phyloP scores from a whole-genome alignment of 768 basidiomycete genomes.

The Mycena vulgaris region DNA sequence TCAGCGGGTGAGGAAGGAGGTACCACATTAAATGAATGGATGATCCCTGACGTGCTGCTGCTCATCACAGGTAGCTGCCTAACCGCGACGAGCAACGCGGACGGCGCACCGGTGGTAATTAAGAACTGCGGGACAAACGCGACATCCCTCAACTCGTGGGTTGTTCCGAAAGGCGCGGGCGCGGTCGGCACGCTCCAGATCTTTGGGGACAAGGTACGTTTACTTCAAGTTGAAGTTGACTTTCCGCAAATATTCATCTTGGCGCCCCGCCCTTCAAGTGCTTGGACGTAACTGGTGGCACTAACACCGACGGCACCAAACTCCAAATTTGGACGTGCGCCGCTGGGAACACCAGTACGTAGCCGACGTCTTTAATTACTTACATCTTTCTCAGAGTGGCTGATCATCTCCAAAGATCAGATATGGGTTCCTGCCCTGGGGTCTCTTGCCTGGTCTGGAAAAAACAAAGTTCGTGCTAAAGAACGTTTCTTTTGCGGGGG shows the following conservation, averaged over 20 bases:
- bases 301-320: not conserved
- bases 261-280: conserved; percentile 9
- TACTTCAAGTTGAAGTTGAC: not conserved
- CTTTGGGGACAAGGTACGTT: conserved; percentile 12
- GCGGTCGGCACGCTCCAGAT: conserved; percentile 10
- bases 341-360: conserved; percentile 1
- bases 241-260: not conserved
- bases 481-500: no score
- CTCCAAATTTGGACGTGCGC: conserved; percentile 23
- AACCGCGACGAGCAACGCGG: conserved; percentile 9
- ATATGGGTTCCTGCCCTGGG: not conserved
- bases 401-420: conserved; percentile 7
- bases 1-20: not conserved
- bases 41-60: not conserved
- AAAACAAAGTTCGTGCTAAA: conserved; percentile 13
- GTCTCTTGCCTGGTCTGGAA: conserved; percentile 5
- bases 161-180: not conserved
- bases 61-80: conserved; percentile 2
- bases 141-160: conserved; percentile 19
- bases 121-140: conserved; percentile 8
- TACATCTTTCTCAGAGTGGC: not conserved
- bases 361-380: not conserved
- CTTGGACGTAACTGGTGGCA: conserved; percentile 4
- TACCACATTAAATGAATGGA: not conserved
- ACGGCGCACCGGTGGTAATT: conserved; percentile 19